phyloP scores from a whole-genome alignment of 2,329 filamentous ascomycete species.

The Ascochyta viciae-villosae region DNA sequence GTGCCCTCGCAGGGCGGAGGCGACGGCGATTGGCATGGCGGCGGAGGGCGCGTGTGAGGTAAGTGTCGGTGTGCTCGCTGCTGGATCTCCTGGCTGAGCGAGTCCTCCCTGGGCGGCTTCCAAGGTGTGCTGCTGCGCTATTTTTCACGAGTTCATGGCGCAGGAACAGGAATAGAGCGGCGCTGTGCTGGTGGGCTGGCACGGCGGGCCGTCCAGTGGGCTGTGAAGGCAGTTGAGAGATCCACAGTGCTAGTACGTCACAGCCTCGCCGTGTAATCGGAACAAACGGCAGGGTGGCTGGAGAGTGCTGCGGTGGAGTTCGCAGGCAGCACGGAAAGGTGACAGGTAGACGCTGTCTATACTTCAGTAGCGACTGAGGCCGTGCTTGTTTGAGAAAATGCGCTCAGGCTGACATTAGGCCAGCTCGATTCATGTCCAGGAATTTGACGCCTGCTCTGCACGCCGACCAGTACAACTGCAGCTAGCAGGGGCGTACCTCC shows the following conservation, averaged over 20 bases:
- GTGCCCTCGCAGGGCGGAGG: constrained; percentile 39
- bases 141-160: constrained; percentile 32
- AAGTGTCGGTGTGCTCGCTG: constrained; percentile 13
- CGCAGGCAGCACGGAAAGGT: constrained; percentile 9
- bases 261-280: constrained; percentile 24
- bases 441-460: constrained; percentile 19
- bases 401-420: constrained; percentile 17
- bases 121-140: constrained; percentile 8
- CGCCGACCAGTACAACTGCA: constrained; percentile 24
- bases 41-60: constrained; percentile 7
- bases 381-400: constrained; percentile 23
- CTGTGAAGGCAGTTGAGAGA: constrained; percentile 18
- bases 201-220: constrained; percentile 27
- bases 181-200: constrained; percentile 17
- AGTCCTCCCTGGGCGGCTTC: constrained; percentile 11
- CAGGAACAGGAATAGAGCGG: constrained; percentile 21
- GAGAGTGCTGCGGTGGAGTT: constrained; percentile 10
- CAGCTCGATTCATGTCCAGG: constrained; percentile 18
- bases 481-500: constrained; percentile 39
- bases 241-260: constrained; percentile 32
- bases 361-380: constrained; percentile 27
- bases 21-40: constrained; percentile 45
- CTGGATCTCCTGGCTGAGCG: constrained; percentile 6
- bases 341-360: constrained; percentile 8
- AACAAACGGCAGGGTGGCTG: constrained; percentile 20